Percentiles rank a stretch among this genome's conserved stretches.
Conservation (phyloP, 306 rosid genomes). For the Abrus pulchellus region DNA sequence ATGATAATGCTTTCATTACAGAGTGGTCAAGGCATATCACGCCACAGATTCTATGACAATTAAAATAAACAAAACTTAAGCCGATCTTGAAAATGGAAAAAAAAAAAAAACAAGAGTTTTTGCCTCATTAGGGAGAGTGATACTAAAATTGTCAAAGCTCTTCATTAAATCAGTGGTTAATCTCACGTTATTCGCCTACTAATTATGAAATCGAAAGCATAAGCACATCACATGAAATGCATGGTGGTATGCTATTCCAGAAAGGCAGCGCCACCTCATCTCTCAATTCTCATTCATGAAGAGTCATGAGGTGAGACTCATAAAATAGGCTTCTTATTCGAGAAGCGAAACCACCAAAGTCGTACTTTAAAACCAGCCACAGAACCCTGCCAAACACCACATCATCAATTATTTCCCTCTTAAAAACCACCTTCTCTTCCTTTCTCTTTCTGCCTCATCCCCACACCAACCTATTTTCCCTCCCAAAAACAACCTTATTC, state of each 20-base stretch:
- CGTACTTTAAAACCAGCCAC: constrained; percentile 5
- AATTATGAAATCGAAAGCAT: neutral
- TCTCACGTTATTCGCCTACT: neutral
- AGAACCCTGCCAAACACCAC: neutral
- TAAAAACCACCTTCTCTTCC: neutral
- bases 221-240: neutral
- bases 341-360: constrained; percentile 33
- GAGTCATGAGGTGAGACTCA: constrained; percentile 31
- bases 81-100: neutral
- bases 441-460: constrained; percentile 13
- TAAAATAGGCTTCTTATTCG: neutral
- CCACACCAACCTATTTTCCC: constrained; percentile 19
- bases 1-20: neutral
- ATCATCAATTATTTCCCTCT: constrained; percentile 6
- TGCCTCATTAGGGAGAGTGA: neutral
- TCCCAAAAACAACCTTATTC: neutral
- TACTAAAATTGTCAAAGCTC: neutral
- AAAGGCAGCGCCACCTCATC: constrained; percentile 42
- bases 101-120: neutral
- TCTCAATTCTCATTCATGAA: neutral
- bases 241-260: constrained; percentile 31
- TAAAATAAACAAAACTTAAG: neutral
- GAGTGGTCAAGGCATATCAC: too few relatives aligned
- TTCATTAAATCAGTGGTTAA: neutral
- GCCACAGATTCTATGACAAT: neutral